These are phyloP conservation scores for Backusella tarrabulga DNA, from an alignment of 192 early-diverging fungal species.

Conservation along the genomic window DNA sequence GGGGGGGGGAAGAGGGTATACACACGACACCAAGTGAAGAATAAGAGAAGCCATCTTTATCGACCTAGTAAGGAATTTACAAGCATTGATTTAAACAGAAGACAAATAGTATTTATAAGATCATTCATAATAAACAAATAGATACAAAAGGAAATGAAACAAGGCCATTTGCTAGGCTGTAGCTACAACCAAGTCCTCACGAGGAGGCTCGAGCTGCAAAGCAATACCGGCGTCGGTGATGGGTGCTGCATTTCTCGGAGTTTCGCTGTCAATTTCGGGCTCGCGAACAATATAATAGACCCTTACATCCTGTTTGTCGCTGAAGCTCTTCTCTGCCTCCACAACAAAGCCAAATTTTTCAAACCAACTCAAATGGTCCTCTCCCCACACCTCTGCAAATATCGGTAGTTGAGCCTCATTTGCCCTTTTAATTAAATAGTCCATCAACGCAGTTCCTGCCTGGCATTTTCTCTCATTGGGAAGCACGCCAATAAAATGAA, in stretches of 20 bases:
- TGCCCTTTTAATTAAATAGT: constrained; percentile 11
- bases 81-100: no score
- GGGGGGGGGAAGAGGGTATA: no score
- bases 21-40: no score
- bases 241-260: background rate
- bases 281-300: no score
- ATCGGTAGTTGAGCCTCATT: constrained; percentile 10
- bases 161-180: background rate
- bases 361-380: background rate
- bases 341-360: background rate
- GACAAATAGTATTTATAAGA: no score
- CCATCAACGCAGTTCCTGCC: constrained; percentile 16
- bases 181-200: background rate
- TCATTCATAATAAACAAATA: no score
- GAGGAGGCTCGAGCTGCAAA: background rate
- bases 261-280: no score
- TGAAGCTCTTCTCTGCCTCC: background rate
- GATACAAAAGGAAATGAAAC: background rate
- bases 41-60: no score
- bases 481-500: constrained; percentile 23
- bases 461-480: constrained; percentile 9
- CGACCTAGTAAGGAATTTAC: no score
- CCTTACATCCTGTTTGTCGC: no score
- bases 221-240: background rate
- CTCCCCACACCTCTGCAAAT: background rate